Evolutionary conservation across 2,329 filamentous ascomycete genomes (phyloP).

Genomic region (Alternaria longipes): DNA sequence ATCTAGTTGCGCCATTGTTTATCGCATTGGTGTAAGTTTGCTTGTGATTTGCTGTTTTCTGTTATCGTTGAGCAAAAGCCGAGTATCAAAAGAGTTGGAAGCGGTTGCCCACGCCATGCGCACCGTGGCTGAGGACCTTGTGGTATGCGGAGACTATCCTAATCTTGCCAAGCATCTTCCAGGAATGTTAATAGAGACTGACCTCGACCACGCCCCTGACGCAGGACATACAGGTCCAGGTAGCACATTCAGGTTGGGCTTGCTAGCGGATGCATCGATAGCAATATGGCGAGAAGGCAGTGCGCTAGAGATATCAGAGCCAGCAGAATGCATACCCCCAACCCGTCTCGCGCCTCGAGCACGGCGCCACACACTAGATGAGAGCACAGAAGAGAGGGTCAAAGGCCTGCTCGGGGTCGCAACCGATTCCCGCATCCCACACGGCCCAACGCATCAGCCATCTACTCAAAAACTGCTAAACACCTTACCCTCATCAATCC

Average conservation of each 20-base stretch:
- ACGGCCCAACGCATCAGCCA: neutral
- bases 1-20: neutral
- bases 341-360: neutral
- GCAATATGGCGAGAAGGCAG: neutral
- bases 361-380: neutral
- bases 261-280: neutral
- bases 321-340: neutral
- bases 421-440: neutral
- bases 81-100: neutral
- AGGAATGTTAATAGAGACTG: neutral
- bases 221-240: neutral
- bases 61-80: neutral
- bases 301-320: neutral
- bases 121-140: neutral
- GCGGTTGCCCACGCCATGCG: neutral
- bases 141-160: neutral
- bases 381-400: neutral
- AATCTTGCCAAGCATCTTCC: neutral
- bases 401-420: neutral
- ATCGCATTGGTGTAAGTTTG: neutral
- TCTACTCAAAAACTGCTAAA: neutral
- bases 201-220: neutral
- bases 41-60: neutral
- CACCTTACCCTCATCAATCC: constrained; percentile 1
- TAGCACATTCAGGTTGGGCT: neutral